phyloP scores from a whole-genome alignment of 2,329 filamentous ascomycete genomes.

The Aureobasidium sp. region DNA sequence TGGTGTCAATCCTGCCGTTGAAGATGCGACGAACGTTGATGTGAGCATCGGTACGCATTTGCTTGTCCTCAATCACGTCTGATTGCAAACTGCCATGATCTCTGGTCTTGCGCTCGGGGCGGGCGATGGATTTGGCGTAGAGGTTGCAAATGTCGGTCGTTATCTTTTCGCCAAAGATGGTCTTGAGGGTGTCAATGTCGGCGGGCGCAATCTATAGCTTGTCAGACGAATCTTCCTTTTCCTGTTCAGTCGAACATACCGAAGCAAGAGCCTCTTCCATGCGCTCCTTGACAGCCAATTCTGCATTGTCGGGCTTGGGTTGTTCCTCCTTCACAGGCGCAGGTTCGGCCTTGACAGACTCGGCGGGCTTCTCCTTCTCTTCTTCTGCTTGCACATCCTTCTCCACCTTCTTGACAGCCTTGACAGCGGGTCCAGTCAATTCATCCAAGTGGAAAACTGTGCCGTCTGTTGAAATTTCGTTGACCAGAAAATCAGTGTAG shows the following conservation, averaged over 20 bases:
- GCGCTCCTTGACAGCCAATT: slow-evolving; percentile 2
- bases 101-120: slow-evolving; percentile 49
- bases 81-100: slow-evolving; percentile 50
- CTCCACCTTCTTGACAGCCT: slow-evolving; percentile 15
- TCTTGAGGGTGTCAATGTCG: slow-evolving; percentile 32
- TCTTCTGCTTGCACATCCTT: slow-evolving; percentile 2
- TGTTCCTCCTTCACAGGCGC: slow-evolving; percentile 12
- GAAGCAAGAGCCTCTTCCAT: slow-evolving; percentile 13
- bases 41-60: slow-evolving; percentile 56
- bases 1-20: slow-evolving; percentile 67
- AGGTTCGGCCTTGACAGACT: not conserved
- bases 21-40: slow-evolving; percentile 70
- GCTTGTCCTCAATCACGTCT: slow-evolving; percentile 52
- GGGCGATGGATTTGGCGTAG: slow-evolving; percentile 46
- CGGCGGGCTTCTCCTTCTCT: slow-evolving; percentile 5
- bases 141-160: slow-evolving; percentile 48
- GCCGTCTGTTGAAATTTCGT: slow-evolving; percentile 74
- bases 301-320: slow-evolving; percentile 7
- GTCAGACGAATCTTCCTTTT: not conserved
- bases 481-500: slow-evolving; percentile 88
- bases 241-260: not conserved
- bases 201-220: slow-evolving; percentile 29
- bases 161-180: slow-evolving; percentile 46
- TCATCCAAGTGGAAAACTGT: slow-evolving; percentile 64
- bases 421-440: slow-evolving; percentile 26